These are phyloP conservation scores for Phlyctochytrium planicorne DNA, from an alignment of 192 early-diverging fungal genomes.

Conservation along the genomic window DNA sequence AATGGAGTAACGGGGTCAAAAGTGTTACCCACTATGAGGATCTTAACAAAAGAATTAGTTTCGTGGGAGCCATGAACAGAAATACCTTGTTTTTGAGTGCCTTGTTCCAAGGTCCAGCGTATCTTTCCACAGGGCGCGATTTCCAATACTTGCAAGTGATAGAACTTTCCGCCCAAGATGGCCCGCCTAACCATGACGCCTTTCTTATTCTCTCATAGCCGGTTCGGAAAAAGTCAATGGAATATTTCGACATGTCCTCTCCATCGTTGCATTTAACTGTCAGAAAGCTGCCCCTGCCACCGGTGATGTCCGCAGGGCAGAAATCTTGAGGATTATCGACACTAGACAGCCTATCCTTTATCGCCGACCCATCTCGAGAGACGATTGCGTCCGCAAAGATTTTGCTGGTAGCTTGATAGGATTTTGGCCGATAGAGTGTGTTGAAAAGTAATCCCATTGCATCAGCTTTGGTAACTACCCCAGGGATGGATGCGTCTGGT, in stretches of 20 bases:
- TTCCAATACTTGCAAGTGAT: conserved; percentile 34
- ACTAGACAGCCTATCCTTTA: neutral
- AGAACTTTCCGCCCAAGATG: neutral
- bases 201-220: conserved; percentile 6
- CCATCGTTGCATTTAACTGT: conserved; percentile 13
- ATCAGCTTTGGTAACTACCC: conserved; percentile 4
- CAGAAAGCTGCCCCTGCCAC: neutral
- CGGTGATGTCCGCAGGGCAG: neutral
- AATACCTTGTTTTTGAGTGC: conserved; percentile 30
- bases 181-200: neutral
- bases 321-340: neutral
- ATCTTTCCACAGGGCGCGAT: conserved; percentile 32
- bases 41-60: conserved; percentile 5
- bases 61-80: neutral
- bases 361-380: neutral
- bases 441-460: conserved; percentile 4
- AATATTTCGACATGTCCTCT: too few species aligned
- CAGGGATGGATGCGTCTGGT: conserved; percentile 7
- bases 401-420: conserved; percentile 11
- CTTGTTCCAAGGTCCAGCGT: conserved; percentile 45
- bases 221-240: too few species aligned
- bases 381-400: conserved; percentile 6
- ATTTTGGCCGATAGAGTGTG: conserved; percentile 12
- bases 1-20: conserved; percentile 50
- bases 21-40: conserved; percentile 41